These are phyloP conservation scores for Melampsora americana DNA, from an alignment of 1,284 basidiomycete species.

Conservation along the genomic window DNA sequence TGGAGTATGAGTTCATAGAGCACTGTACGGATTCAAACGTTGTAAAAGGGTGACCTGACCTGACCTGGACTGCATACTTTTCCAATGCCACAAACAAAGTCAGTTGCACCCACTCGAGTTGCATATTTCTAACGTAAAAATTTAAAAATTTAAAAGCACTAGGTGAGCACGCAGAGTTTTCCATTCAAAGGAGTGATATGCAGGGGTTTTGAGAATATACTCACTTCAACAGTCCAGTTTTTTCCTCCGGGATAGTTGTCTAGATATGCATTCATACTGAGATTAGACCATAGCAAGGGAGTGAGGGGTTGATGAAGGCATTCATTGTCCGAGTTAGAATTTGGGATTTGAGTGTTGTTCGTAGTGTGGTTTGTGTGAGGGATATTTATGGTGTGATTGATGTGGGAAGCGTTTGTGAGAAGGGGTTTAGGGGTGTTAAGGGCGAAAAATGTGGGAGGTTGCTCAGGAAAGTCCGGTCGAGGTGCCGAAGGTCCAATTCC, in stretches of 20 bases:
- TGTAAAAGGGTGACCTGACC: conserved; percentile 14
- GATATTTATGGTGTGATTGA: background rate
- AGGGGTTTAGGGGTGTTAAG: background rate
- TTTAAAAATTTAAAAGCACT: background rate
- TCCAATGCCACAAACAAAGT: conserved; percentile 43
- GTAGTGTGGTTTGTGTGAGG: background rate
- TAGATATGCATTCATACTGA: conserved; percentile 37
- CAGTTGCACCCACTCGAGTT: conserved; percentile 19
- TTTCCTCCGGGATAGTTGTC: conserved; percentile 37
- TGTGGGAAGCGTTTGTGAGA: background rate
- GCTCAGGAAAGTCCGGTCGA: conserved; percentile 4
- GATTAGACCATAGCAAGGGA: conserved; percentile 15
- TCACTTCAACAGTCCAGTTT: conserved; percentile 30
- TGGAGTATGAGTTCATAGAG: background rate
- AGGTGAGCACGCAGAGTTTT: background rate
- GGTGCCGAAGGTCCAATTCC: background rate
- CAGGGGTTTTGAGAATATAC: background rate
- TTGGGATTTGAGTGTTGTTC: background rate
- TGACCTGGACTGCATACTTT: conserved; percentile 36
- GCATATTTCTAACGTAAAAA: conserved; percentile 24
- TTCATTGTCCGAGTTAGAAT: background rate
- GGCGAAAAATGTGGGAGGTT: background rate
- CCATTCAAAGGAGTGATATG: background rate
- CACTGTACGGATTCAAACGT: background rate
- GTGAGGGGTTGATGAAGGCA: conserved; percentile 17